These are phyloP conservation scores for Penicillium capsulatum DNA, from an alignment of 2,329 filamentous ascomycete species.

Conservation along the genomic window DNA sequence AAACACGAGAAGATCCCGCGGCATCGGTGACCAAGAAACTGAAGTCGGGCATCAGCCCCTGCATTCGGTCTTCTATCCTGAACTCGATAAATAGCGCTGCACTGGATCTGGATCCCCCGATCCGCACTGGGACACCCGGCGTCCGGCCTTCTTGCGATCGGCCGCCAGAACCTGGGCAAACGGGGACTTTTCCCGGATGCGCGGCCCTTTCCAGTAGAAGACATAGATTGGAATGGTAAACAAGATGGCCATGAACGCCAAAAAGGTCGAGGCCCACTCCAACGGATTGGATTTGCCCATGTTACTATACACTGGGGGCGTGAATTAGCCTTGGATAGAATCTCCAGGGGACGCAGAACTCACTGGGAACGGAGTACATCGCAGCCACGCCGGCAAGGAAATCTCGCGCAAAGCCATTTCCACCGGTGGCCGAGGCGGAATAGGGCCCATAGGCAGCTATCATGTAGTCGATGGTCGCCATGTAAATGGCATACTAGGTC, in stretches of 20 bases:
- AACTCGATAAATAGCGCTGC: slow-evolving; percentile 19
- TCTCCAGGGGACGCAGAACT: slow-evolving; percentile 14
- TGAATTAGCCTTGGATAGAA: neutral
- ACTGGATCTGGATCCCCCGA: slow-evolving; percentile 25
- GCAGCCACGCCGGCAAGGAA: slow-evolving; percentile 60
- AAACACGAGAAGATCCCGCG: no score
- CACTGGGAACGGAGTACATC: slow-evolving; percentile 53
- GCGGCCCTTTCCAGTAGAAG: slow-evolving; percentile 61
- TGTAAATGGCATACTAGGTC: slow-evolving; percentile 49
- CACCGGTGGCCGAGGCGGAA: slow-evolving; percentile 61
- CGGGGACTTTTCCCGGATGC: slow-evolving; percentile 55
- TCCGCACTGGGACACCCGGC: slow-evolving; percentile 23
- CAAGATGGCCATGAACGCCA: slow-evolving; percentile 57
- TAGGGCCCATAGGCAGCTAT: slow-evolving; percentile 62
- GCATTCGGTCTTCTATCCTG: neutral
- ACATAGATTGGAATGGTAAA: slow-evolving; percentile 61
- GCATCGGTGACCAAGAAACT: no score
- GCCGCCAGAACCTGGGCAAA: slow-evolving; percentile 60
- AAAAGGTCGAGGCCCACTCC: slow-evolving; percentile 57
- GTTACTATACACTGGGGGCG: slow-evolving; percentile 40
- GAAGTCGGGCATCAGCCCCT: no score
- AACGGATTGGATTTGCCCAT: slow-evolving; percentile 51
- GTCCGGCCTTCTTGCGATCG: slow-evolving; percentile 32
- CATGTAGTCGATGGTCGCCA: slow-evolving; percentile 65
- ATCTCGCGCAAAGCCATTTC: slow-evolving; percentile 62